A percentile compares a stretch with the other conserved stretches of the same genome.
Conservation (phyloP, 2,329 filamentous ascomycete genomes). For the Fusarium sp. region DNA sequence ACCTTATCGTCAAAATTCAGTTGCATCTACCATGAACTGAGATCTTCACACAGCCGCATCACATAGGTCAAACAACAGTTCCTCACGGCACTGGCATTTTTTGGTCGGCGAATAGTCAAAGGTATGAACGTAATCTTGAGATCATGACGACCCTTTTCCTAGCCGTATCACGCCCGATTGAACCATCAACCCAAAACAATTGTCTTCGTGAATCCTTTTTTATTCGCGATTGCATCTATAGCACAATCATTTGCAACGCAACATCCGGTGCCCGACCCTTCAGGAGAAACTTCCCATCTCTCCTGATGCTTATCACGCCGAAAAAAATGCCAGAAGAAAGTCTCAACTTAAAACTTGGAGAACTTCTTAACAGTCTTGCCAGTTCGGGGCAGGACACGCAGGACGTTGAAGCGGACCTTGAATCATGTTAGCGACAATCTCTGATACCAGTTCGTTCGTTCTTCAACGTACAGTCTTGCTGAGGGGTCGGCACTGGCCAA, state of each 20-base stretch:
- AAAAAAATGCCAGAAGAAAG: constrained; percentile 63
- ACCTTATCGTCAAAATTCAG: neutral
- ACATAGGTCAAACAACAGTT: constrained; percentile 3
- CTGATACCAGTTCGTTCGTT: neutral
- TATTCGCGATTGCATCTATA: constrained; percentile 57
- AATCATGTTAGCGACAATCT: constrained; percentile 36
- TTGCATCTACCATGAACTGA: neutral
- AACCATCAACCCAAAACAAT: constrained; percentile 44
- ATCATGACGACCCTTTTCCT: constrained; percentile 42
- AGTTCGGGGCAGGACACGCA: constrained; percentile 96
- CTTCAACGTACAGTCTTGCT: constrained; percentile 93
- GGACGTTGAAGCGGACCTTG: constrained; percentile 98
- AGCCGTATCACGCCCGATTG: constrained; percentile 43
- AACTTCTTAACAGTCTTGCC: constrained; percentile 98
- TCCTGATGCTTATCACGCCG: constrained; percentile 61
- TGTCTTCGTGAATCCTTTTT: constrained; percentile 55
- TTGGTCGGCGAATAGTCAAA: constrained; percentile 40
- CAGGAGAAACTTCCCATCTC: constrained; percentile 49
- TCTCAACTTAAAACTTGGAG: constrained; percentile 89
- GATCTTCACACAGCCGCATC: constrained; percentile 4
- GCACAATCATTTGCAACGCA: constrained; percentile 55
- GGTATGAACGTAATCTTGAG: constrained; percentile 45
- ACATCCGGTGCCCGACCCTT: constrained; percentile 54
- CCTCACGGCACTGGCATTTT: constrained; percentile 37
- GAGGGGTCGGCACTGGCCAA: constrained; percentile 98